Conservation (phyloP, 495 filamentous ascomycete species). For the Tuber brumale region DNA sequence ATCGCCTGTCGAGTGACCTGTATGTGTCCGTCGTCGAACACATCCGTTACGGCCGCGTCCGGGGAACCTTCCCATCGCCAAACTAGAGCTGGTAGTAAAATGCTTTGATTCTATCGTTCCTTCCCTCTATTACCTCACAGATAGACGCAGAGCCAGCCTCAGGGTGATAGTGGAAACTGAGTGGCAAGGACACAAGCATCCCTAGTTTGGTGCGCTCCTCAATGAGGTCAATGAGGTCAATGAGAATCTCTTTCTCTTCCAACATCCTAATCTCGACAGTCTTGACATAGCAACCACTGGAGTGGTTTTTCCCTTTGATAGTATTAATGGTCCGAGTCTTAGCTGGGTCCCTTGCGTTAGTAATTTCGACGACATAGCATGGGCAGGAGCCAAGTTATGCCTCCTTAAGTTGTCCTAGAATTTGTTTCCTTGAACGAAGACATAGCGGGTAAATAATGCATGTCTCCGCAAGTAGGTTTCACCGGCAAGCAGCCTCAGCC, state of each 20-base stretch:
- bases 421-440: slow-evolving; percentile 89
- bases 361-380: slow-evolving; percentile 81
- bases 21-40: slow-evolving; percentile 78
- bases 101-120: slow-evolving; percentile 93
- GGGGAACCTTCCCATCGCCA: slow-evolving; percentile 75
- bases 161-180: slow-evolving; percentile 85
- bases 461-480: slow-evolving; percentile 78
- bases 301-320: slow-evolving; percentile 62
- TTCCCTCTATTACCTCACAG: slow-evolving; percentile 83
- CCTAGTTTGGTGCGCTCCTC: slow-evolving; percentile 80
- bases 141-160: slow-evolving; percentile 68
- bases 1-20: slow-evolving; percentile 84
- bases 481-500: slow-evolving; percentile 88
- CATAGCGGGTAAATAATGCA: slow-evolving; percentile 89
- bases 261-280: slow-evolving; percentile 75
- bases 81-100: slow-evolving; percentile 98
- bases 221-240: slow-evolving; percentile 84
- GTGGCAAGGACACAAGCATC: slow-evolving; percentile 66
- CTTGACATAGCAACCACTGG: slow-evolving; percentile 62
- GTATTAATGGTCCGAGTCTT: slow-evolving; percentile 62
- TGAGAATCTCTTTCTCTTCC: slow-evolving; percentile 66
- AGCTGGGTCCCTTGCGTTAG: slow-evolving; percentile 63
- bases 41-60: slow-evolving; percentile 69
- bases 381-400: slow-evolving; percentile 74
- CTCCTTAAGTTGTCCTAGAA: slow-evolving; percentile 95